Evolutionary conservation across 768 basidiomycete genomes (phyloP), one percentile per base, ranked within the genome.

Genomic region (Boletus reticulatus): DNA sequence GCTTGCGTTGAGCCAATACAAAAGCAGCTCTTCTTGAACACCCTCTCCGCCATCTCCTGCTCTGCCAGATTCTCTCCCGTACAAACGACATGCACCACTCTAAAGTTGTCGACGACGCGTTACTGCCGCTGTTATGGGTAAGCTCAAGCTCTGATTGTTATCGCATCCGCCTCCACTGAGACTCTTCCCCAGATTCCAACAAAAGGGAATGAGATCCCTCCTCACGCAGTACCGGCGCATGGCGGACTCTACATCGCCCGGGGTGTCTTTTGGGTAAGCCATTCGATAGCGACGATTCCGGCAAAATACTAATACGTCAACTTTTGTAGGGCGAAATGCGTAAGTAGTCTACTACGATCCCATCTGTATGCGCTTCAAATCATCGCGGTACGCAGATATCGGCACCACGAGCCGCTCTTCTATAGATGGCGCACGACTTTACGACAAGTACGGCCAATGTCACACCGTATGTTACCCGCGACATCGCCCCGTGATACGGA

Each of bases 141-240:
- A 52, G 63, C 29, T 19, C 4, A 12, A 14, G 7, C 27, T 12
- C 12, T n/a, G 14, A 37, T 20, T 19, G 4, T 19, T 16, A 3
- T 22, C n/a, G 31, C 16, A 9, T 20, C 27, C 48, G 13, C 31
- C 17, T 31, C 7, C 19, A 29, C 22, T 3, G 22, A 17, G 38
- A 49, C 29, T 5, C 10, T 7, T 43, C 31, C 37, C 29, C 22
- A 67, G 61, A 57, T 36, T 29, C 55, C 47, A 47, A 55, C 61
- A 4, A 48, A 20, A 50, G 66, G 63, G 1, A 68, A 60, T 20
- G 22, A 52, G 16, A 63, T 67, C 31, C 66, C 66, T 32, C 55
- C 66, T 6, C 31, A 48, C 17, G 64, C 66, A 34, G 61, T 61
- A 31, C 60, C 66, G 3, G 17, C 52, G 7, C n/a, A 31, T 3